Conservation (phyloP, 2,329 filamentous ascomycete species). For the Bimuria novae-zelandiae region DNA sequence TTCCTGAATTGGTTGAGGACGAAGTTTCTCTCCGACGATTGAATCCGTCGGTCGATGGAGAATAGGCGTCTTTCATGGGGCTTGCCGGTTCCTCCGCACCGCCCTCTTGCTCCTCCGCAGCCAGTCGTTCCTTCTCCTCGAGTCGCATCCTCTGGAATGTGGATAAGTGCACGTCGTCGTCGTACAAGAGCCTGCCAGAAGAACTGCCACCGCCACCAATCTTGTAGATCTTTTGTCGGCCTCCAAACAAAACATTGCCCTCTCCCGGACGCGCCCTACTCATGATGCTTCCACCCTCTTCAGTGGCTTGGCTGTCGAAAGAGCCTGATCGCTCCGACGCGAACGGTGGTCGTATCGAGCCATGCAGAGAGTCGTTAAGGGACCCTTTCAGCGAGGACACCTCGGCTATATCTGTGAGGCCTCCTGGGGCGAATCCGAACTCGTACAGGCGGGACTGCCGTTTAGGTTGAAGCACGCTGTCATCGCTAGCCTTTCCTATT, state of each 20-base stretch:
- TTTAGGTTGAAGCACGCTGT: slow-evolving; percentile 85
- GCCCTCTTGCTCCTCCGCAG: slow-evolving; percentile 42
- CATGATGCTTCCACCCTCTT: slow-evolving; percentile 82
- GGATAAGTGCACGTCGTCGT: slow-evolving; percentile 82
- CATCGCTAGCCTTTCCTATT: slow-evolving; percentile 91
- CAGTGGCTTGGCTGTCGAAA: slow-evolving; percentile 64
- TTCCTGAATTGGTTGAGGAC: slow-evolving; percentile 81
- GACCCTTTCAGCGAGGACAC: slow-evolving; percentile 71
- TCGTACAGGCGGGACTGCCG: slow-evolving; percentile 78
- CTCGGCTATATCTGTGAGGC: slow-evolving; percentile 85
- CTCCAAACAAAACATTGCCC: slow-evolving; percentile 92
- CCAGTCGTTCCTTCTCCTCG: slow-evolving; percentile 53
- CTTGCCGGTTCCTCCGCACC: slow-evolving; percentile 53
- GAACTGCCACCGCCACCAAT: slow-evolving; percentile 61
- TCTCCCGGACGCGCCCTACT: slow-evolving; percentile 79
- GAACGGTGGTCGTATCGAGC: slow-evolving; percentile 59
- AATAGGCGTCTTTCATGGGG: slow-evolving; percentile 49
- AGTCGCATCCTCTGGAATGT: slow-evolving; percentile 78
- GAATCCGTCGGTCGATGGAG: slow-evolving; percentile 65
- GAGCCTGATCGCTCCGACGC: slow-evolving; percentile 67
- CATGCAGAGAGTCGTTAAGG: slow-evolving; percentile 13
- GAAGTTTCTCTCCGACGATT: slow-evolving; percentile 78
- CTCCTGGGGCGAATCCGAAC: slow-evolving; percentile 64
- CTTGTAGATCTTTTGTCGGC: slow-evolving; percentile 93
- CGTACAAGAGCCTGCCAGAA: slow-evolving; percentile 65